phyloP scores from a whole-genome alignment of 495 filamentous ascomycete species.

The Amniculicola lignicola region DNA sequence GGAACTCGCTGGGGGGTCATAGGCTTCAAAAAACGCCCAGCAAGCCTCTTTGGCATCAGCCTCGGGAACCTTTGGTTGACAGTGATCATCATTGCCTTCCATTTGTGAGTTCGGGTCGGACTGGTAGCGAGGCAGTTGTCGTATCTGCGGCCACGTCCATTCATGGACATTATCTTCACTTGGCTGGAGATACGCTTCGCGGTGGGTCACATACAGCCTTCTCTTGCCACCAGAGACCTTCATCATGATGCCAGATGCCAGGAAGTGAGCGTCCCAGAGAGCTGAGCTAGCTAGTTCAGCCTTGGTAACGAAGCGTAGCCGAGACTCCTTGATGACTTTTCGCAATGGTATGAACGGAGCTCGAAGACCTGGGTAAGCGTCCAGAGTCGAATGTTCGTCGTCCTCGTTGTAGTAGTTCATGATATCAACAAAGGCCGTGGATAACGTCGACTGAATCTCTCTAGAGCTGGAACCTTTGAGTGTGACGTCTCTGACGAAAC shows the following conservation, averaged over 20 bases:
- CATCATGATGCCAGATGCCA: slow-evolving; percentile 63
- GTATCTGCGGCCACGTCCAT: slow-evolving; percentile 62
- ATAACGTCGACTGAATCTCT: slow-evolving; percentile 58
- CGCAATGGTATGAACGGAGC: slow-evolving; percentile 65
- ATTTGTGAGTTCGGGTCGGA: slow-evolving; percentile 36
- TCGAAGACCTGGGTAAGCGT: slow-evolving; percentile 41
- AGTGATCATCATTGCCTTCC: slow-evolving; percentile 38
- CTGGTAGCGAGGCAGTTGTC: slow-evolving; percentile 56
- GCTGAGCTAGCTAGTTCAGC: slow-evolving; percentile 65
- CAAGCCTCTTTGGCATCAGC: slow-evolving; percentile 58
- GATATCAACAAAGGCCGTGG: slow-evolving; percentile 55
- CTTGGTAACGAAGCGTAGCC: slow-evolving; percentile 60
- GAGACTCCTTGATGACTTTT: slow-evolving; percentile 65
- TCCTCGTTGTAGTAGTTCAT: slow-evolving; percentile 37
- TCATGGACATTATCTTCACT: slow-evolving; percentile 36
- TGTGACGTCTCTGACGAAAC: slow-evolving; percentile 58
- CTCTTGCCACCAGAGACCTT: slow-evolving; percentile 51
- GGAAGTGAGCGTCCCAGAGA: slow-evolving; percentile 64
- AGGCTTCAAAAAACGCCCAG: slow-evolving; percentile 51
- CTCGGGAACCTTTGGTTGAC: slow-evolving; percentile 47
- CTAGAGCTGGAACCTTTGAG: slow-evolving; percentile 57
- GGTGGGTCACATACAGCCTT: slow-evolving; percentile 63
- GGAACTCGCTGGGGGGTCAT: slow-evolving; percentile 49
- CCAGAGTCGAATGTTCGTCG: slow-evolving; percentile 10
- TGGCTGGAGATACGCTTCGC: slow-evolving; percentile 60